Base-by-base conservation (phyloP, 192 early-diverging fungal genomes). In the Umbelopsis isabellina region DNA sequence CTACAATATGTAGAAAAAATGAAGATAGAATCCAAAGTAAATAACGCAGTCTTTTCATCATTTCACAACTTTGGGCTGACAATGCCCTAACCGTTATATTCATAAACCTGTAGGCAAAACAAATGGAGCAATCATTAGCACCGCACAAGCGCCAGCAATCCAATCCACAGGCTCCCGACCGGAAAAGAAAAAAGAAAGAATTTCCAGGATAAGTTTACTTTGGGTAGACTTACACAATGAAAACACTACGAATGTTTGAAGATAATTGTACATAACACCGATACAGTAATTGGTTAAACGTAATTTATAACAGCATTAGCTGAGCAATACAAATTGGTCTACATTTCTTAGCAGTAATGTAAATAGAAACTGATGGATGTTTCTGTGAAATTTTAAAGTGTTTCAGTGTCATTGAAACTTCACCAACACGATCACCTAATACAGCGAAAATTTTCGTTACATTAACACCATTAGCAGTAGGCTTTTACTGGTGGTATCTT, bases 1-100 rank as follows among this genome's bases (percentile, higher is more conserved):
- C n/a, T 61, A 30, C 25, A 61, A 12, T 61, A 61, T 61, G 55
- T 61, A 12, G 27, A 61, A 61, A 61, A 25, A 35, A 61, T 61
- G 55, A 61, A 61, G 33, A 61, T 61, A 33, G 30, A 61, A 15
- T 27, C 55, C 2, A 61, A 61, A 30, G 55, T 61, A 49, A 16
- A 6, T 49, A 16, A 2, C 48, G 0, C 12, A 1, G 4, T 49
- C 1, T 49, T 49, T 16, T 49, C 18, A 18, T 25, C 10, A 5
- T 27, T 35, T 2, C 15, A 8, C 5, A 41, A 2, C 37, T 41
- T 41, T 41, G 6, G 1, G 5, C 2, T 41, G 37, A 10, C 37
- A 41, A 41, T 4, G 18, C 18, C 27, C 16, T 13, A 35, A 33
- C 15, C 5, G 13, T 2, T 5, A 61, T 4, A 30, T 18, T 4